phyloP scores from a whole-genome alignment of 345 rosid genomes.

The Eucalyptus curtisii region DNA sequence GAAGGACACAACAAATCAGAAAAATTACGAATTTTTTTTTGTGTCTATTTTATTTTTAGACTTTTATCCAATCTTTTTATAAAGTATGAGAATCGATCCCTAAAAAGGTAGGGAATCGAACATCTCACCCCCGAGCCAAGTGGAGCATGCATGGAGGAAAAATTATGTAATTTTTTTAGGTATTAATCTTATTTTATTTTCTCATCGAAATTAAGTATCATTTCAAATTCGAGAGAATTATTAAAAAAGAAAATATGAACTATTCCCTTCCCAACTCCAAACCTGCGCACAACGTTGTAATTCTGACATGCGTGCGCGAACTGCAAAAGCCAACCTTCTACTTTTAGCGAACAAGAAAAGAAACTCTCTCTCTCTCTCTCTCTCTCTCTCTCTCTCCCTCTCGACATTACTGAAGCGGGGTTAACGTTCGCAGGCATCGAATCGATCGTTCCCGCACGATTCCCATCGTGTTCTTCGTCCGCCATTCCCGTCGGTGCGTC shows the following conservation, averaged over 20 bases:
- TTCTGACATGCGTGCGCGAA: background rate
- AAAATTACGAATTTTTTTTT: no score
- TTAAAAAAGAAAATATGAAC: background rate
- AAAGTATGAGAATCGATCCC: fast-evolving
- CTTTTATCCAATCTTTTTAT: fast-evolving
- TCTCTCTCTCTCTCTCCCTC: background rate
- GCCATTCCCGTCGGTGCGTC: background rate
- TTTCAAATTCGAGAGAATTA: background rate
- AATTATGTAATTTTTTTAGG: no score
- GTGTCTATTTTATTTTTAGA: fast-evolving
- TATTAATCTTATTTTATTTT: background rate
- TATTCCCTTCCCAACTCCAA: background rate
- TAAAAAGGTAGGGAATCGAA: no score
- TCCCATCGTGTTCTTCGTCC: background rate
- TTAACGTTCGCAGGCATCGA: background rate
- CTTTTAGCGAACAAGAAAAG: background rate
- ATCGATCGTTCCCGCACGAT: background rate
- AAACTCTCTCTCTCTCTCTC: background rate
- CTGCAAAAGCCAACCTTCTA: background rate
- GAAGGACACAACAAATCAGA: fast-evolving
- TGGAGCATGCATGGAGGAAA: no score
- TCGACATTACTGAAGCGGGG: background rate
- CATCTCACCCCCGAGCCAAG: fast-evolving
- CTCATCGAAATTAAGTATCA: fast-evolving
- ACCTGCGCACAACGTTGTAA: background rate